Base-by-base conservation (phyloP, 805 yeast genomes). In the Peterozyma toletana region DNA sequence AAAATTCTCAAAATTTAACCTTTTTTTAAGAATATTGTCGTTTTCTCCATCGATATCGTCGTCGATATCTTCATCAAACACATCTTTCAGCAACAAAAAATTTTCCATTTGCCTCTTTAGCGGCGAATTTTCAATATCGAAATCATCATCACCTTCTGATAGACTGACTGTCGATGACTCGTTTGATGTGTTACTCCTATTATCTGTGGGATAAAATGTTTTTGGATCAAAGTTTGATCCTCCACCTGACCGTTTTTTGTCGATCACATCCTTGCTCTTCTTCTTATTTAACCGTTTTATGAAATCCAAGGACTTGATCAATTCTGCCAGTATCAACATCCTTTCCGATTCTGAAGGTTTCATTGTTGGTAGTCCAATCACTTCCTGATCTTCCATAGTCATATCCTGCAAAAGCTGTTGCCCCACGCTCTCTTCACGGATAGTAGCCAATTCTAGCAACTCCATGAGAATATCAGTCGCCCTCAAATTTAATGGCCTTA, bases 401-500 rank as follows among this genome's bases (percentile, higher is more conserved):
- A 13, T 40, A 21, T 21, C 27, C 27, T 21, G 27, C 27, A 21
- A 4, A 21, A 21, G 27, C 27, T 21, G 27, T 4, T 21, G 27
- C 27, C 27, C 27, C 4, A 21, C 7, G 36, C 11, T 39, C 41
- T 40, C 39, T 41, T 55, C 54, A 40, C 51, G 52, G 30, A 57
- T 9, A 11, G 39, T 18, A 9, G 39, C 44, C 5, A 53, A 33
- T 4, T 44, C 44, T 1, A 56, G 44, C 29, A 61, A 53, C 9
- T 48, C 35, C 3, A 41, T 44, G 14, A 70, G 37, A 0, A 70
- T 15, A 31, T 58, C 61, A 5, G 61, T 35, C 0, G 71, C 63
- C 33, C 75, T 58, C 11, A 56, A 48, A 36, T 58, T 49, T 9
- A 70, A 35, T 0, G 64, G 55, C 5, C 55, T 51, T 35, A 54